phyloP scores from a whole-genome alignment of 139 green algal genomes.

The Tetraselmis chui region DNA sequence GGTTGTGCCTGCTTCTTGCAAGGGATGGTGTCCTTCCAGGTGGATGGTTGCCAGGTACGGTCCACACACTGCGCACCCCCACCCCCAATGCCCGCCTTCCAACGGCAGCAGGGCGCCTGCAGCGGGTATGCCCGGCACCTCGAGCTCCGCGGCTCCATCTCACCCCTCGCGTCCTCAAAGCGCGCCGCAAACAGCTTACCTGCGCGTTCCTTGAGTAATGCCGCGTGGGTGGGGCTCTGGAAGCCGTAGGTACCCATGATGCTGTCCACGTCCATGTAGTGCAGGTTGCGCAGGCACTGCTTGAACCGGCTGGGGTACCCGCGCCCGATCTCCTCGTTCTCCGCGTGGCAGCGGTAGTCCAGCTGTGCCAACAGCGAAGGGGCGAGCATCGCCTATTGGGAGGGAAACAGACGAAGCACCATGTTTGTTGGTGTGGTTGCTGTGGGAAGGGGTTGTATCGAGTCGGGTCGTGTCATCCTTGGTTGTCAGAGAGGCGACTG shows the following conservation, averaged over 20 bases:
- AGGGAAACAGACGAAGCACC: no score
- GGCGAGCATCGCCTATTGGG: no score
- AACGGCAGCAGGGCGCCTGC: neutral
- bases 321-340: neutral
- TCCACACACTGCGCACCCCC: neutral
- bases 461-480: no score
- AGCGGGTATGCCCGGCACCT: neutral
- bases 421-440: no score
- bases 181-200: neutral
- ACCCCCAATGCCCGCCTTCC: neutral
- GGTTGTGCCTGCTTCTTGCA: neutral
- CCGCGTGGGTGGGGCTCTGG: neutral
- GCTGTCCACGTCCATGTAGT: neutral
- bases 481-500: no score
- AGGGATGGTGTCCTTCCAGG: neutral
- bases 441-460: no score
- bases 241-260: neutral
- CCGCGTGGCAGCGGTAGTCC: neutral
- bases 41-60: neutral
- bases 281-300: neutral
- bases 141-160: neutral
- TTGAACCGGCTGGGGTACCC: neutral
- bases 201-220: neutral
- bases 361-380: neutral
- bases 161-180: neutral